Conservation (phyloP, 2,329 filamentous ascomycete genomes). For the Tolypocladium endophyticum region DNA sequence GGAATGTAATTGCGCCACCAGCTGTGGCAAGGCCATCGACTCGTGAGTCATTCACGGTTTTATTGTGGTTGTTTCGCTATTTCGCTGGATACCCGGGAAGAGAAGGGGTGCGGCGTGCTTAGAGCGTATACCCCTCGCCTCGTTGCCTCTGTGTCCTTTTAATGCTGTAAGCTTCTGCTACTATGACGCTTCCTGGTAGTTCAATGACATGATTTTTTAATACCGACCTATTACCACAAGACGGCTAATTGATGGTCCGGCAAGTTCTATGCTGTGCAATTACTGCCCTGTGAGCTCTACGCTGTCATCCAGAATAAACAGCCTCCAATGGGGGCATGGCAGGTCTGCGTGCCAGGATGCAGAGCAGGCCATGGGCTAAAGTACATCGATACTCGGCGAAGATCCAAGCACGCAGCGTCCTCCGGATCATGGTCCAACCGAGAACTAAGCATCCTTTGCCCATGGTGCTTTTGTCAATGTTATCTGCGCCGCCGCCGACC, state of each 20-base stretch:
- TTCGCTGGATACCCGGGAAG: conserved; percentile 21
- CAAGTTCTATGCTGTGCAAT: not conserved
- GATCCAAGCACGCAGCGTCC: not conserved
- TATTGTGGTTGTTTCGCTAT: conserved; percentile 9
- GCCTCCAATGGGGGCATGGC: not conserved
- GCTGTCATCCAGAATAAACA: not conserved
- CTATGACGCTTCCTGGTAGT: conserved; percentile 4
- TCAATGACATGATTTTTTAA: not conserved
- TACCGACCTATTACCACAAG: not conserved
- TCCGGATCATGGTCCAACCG: not conserved
- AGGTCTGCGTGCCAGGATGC: not conserved
- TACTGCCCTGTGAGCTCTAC: not conserved
- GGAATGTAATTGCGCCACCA: not conserved
- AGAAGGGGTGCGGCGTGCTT: conserved; percentile 6
- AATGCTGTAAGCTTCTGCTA: conserved; percentile 5
- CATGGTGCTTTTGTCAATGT: conserved; percentile 36
- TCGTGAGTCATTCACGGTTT: not conserved
- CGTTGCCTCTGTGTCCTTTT: conserved; percentile 4
- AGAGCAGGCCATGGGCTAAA: not conserved
- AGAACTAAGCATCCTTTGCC: conserved; percentile 22
- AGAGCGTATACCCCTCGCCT: conserved; percentile 19
- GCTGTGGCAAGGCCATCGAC: not conserved
- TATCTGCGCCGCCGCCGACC: conserved; percentile 26
- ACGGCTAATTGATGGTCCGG: not conserved
- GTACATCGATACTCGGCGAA: no score